A percentile compares a stretch with the other conserved stretches of the same genome.
Conservation (phyloP, 352 stramenopile species). For the Globisporangium polare region DNA sequence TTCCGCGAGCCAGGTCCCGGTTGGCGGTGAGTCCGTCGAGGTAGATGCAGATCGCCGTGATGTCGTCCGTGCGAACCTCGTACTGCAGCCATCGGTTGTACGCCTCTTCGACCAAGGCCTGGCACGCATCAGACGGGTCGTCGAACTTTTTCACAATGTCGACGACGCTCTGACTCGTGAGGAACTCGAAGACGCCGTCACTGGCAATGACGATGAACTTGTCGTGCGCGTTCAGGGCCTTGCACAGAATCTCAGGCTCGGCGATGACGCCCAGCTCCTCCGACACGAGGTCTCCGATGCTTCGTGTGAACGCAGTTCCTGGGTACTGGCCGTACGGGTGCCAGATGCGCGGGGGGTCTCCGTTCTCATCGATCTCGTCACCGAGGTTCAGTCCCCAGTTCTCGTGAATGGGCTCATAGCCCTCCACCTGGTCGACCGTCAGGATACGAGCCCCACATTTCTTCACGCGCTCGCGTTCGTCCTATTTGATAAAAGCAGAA, state of each 20-base stretch:
- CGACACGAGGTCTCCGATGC: conserved; percentile 93
- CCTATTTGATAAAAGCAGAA: conserved; percentile 22
- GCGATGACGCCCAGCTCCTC: conserved; percentile 90
- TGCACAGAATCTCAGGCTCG: conserved; percentile 91
- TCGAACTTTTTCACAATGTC: conserved; percentile 87
- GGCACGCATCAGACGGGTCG: conserved; percentile 87
- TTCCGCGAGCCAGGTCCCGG: conserved; percentile 58
- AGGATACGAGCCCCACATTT: conserved; percentile 93
- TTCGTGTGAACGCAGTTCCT: conserved; percentile 98
- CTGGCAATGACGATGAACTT: conserved; percentile 92
- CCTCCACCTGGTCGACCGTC: conserved; percentile 95
- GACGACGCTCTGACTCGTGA: conserved; percentile 93
- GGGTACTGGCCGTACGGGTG: conserved; percentile 84
- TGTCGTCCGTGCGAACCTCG: conserved; percentile 94
- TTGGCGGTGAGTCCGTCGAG: conserved; percentile 59
- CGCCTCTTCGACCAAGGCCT: conserved; percentile 86
- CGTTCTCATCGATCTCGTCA: conserved; percentile 90
- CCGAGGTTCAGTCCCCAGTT: conserved; percentile 89
- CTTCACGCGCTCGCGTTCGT: conserved; percentile 93
- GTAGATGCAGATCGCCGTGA: conserved; percentile 90
- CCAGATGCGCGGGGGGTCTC: conserved; percentile 92
- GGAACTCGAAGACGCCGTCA: conserved; percentile 95
- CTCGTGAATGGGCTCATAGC: conserved; percentile 87
- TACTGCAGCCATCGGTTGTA: conserved; percentile 94
- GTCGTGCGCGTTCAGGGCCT: conserved; percentile 85